phyloP scores from a whole-genome alignment of 148 eudicot species.

The Fagopyrum tataricum region DNA sequence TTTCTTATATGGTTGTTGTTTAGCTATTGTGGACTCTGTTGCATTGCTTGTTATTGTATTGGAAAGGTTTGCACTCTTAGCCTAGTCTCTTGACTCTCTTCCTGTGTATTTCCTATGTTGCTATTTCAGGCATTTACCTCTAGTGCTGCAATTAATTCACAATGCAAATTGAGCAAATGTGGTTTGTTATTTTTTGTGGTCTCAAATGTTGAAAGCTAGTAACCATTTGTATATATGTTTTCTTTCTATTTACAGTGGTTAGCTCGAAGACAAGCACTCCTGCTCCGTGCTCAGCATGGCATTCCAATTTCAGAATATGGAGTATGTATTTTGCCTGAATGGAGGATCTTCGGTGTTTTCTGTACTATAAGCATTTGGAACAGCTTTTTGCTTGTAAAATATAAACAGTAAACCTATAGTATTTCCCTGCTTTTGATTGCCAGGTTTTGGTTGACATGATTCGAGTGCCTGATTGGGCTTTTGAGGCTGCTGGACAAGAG shows the following conservation, averaged over 20 bases:
- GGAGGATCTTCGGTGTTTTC: neutral
- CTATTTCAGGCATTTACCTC: neutral
- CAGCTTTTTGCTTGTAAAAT: neutral
- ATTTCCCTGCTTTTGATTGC: neutral
- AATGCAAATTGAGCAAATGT: neutral
- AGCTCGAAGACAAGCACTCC: constrained; percentile 75
- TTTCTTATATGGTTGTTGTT: constrained; percentile 94
- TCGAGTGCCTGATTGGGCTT: constrained; percentile 95
- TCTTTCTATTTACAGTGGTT: constrained; percentile 48
- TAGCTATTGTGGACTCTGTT: constrained; percentile 86
- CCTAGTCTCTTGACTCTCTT: neutral
- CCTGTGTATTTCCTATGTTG: neutral
- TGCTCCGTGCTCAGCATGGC: constrained; percentile 81
- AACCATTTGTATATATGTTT: neutral
- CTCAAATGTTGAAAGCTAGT: neutral
- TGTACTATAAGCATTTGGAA: neutral
- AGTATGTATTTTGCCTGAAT: constrained; percentile 30
- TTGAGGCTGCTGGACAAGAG: constrained; percentile 96
- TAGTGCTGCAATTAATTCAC: neutral
- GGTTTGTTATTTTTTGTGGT: neutral
- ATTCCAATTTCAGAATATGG: constrained; percentile 83
- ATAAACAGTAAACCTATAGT: neutral
- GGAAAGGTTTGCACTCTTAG: constrained; percentile 50
- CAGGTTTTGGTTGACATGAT: constrained; percentile 93
- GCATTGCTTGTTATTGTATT: constrained; percentile 67